A percentile compares a stretch with the other conserved stretches of the same genome.
These are phyloP conservation scores for Ensete ventricosum DNA, from an alignment of 176 grass and related monocot genomes.

Conservation along the genomic window DNA sequence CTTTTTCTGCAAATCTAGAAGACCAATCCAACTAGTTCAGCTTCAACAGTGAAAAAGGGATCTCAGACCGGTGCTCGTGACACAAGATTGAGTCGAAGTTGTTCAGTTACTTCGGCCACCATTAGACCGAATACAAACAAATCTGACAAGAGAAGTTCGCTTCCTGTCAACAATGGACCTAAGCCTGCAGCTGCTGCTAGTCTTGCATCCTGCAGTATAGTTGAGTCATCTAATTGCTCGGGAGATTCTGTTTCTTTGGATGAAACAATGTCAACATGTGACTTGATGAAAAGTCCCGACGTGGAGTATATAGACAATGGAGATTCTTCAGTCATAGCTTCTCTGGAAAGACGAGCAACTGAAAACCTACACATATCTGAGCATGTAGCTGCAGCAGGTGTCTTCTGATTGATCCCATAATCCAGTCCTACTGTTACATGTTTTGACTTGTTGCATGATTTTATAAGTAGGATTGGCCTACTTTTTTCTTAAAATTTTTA, in stretches of 20 bases:
- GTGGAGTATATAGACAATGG: conserved; percentile 89
- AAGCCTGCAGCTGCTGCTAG: conserved; percentile 17
- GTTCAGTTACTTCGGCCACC: conserved; percentile 28
- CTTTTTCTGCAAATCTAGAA: conserved; percentile 33
- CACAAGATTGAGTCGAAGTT: conserved; percentile 12
- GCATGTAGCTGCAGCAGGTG: conserved; percentile 42
- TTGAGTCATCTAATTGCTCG: conserved; percentile 42
- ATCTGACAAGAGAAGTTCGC: neutral
- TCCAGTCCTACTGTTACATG: neutral
- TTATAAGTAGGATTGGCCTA: neutral
- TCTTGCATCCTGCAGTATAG: conserved; percentile 37
- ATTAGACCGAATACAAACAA: conserved; percentile 17
- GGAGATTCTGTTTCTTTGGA: conserved; percentile 54
- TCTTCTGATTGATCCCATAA: conserved; percentile 15
- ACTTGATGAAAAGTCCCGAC: conserved; percentile 90
- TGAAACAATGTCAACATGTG: conserved; percentile 92
- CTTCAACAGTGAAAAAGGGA: conserved; percentile 41
- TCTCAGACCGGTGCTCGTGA: conserved; percentile 24
- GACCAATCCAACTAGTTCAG: conserved; percentile 27
- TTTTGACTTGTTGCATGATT: too few relatives aligned
- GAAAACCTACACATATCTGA: conserved; percentile 76
- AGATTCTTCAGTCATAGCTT: conserved; percentile 51
- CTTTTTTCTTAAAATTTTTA: neutral
- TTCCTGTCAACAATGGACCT: neutral
- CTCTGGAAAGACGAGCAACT: conserved; percentile 62